phyloP scores from a whole-genome alignment of 805 yeast species.

The Schwanniomyces occidentalis region DNA sequence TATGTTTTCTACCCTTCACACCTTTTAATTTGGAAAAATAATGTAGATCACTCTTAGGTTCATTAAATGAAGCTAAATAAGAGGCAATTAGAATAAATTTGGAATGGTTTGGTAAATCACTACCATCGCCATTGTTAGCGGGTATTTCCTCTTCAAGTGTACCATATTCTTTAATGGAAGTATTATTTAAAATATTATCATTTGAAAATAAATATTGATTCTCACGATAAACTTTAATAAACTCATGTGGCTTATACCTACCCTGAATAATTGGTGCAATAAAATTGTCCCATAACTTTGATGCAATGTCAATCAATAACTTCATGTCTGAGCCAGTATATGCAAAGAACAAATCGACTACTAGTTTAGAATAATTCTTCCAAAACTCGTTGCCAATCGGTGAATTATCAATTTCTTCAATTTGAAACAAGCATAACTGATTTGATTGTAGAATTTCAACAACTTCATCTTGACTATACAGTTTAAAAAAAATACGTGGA shows the following conservation, averaged over 20 bases:
- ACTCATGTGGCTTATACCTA: conserved; percentile 23
- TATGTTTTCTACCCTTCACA: conserved; percentile 37
- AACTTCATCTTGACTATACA: conserved; percentile 38
- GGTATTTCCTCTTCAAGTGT: conserved; percentile 22
- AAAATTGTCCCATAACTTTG: conserved; percentile 35
- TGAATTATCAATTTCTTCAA: conserved; percentile 14
- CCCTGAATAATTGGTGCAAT: conserved; percentile 26
- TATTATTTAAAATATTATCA: conserved; percentile 32
- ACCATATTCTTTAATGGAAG: conserved; percentile 26
- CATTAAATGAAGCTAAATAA: conserved; percentile 77
- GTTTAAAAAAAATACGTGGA: conserved; percentile 42
- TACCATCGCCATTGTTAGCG: conserved; percentile 18
- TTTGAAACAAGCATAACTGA: conserved; percentile 25
- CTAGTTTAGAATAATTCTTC: conserved; percentile 43
- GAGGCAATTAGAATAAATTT: conserved; percentile 79
- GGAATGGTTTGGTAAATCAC: conserved; percentile 59
- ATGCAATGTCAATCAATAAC: conserved; percentile 31
- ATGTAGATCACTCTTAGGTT: conserved; percentile 66
- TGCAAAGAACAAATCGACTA: conserved; percentile 46
- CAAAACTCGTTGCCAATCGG: conserved; percentile 29
- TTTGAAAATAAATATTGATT: conserved; percentile 26
- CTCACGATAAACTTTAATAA: conserved; percentile 35
- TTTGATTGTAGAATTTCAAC: conserved; percentile 36
- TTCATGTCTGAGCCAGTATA: conserved; percentile 47
- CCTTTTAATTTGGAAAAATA: conserved; percentile 61